A percentile compares a stretch with the other conserved stretches of the same genome.
phyloP scores from a whole-genome alignment of 495 filamentous ascomycete genomes.

The Podospora sp. region DNA sequence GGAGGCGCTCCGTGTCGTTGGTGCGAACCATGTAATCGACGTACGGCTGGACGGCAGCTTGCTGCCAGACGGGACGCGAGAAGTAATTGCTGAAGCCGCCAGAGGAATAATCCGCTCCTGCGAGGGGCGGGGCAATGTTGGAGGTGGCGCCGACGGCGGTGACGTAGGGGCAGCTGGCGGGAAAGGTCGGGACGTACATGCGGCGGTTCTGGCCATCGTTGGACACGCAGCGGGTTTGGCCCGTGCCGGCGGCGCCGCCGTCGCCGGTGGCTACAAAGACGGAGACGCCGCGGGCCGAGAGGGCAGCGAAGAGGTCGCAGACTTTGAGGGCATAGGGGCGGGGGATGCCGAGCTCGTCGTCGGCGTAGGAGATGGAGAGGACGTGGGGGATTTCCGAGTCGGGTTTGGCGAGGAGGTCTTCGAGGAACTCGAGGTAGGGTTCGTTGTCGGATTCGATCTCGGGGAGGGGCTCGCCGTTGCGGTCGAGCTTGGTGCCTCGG shows the following conservation, averaged over 20 bases:
- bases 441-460: conserved; percentile 63
- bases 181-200: conserved; percentile 69
- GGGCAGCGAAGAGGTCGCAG: conserved; percentile 72
- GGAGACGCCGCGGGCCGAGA: conserved; percentile 72
- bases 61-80: conserved; percentile 64
- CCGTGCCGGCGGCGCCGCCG: conserved; percentile 59
- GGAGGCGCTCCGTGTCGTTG: conserved; percentile 35
- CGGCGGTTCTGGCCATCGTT: conserved; percentile 67
- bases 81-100: conserved; percentile 79
- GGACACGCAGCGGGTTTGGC: conserved; percentile 56
- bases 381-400: conserved; percentile 71
- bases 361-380: conserved; percentile 74
- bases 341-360: conserved; percentile 67
- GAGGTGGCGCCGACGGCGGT: conserved; percentile 74
- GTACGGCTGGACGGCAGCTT: conserved; percentile 58
- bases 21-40: conserved; percentile 49
- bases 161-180: conserved; percentile 79
- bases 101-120: conserved; percentile 59
- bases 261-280: conserved; percentile 77
- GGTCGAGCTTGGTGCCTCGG: conserved; percentile 58
- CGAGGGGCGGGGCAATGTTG: conserved; percentile 57
- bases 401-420: conserved; percentile 62
- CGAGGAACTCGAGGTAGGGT: conserved; percentile 80
- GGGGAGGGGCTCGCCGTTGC: conserved; percentile 49
- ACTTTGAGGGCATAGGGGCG: conserved; percentile 61